phyloP scores from a whole-genome alignment of 139 green algal species.

The Micromonas pusilla region DNA sequence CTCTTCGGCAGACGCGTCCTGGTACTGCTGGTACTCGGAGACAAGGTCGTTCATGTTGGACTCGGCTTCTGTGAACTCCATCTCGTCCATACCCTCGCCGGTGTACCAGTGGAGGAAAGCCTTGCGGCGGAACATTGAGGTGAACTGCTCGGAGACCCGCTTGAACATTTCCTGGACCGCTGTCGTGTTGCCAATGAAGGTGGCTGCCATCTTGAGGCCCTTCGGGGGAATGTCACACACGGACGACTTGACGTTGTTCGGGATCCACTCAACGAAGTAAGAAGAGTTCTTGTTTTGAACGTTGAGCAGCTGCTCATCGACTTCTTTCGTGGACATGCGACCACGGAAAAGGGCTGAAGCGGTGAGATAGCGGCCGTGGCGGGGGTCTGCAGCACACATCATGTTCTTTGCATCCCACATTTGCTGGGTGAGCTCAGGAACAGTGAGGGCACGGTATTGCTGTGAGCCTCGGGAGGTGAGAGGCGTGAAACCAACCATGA shows the following conservation, averaged over 20 bases:
- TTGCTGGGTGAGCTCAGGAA: slow-evolving; percentile 96
- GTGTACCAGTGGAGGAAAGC: slow-evolving; percentile 46
- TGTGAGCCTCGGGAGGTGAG: slow-evolving; percentile 91
- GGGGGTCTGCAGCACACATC: slow-evolving; percentile 82
- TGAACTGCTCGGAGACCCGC: slow-evolving; percentile 48
- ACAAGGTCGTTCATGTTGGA: slow-evolving; percentile 48
- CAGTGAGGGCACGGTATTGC: slow-evolving; percentile 90
- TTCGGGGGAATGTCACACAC: slow-evolving; percentile 48
- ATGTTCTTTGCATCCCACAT: slow-evolving; percentile 96
- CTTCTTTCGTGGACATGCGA: slow-evolving; percentile 92
- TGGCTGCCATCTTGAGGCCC: slow-evolving; percentile 47
- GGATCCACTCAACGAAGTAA: slow-evolving; percentile 55
- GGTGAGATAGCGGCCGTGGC: slow-evolving; percentile 96
- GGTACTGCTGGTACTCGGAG: slow-evolving; percentile 44
- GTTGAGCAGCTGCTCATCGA: slow-evolving; percentile 51
- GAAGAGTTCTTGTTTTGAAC: slow-evolving; percentile 53
- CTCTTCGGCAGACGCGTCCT: slow-evolving; percentile 44
- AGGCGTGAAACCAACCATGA: slow-evolving; percentile 98
- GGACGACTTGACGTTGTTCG: slow-evolving; percentile 50
- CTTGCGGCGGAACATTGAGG: slow-evolving; percentile 46
- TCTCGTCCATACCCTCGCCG: slow-evolving; percentile 45
- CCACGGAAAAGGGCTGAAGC: slow-evolving; percentile 93
- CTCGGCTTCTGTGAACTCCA: slow-evolving; percentile 45
- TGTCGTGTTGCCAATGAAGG: slow-evolving; percentile 51
- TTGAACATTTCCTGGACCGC: slow-evolving; percentile 55